Evolutionary conservation across 768 basidiomycete species (phyloP).

Genomic region (Mycena indigotica): DNA sequence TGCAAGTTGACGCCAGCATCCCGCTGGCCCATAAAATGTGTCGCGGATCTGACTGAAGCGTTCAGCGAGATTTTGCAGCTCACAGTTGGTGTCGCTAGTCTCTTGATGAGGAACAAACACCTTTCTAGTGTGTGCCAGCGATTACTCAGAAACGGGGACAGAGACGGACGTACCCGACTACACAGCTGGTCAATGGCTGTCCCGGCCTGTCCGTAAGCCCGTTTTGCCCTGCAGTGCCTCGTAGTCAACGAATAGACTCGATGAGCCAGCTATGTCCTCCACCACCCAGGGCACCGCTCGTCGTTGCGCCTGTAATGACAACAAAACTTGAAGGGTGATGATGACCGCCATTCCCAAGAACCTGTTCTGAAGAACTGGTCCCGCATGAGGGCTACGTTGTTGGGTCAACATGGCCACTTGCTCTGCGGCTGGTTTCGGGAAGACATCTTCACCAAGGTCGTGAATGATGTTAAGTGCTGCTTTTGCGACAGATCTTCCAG

Average conservation of each 20-base stretch:
- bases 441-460: too few species aligned
- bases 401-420: too few species aligned
- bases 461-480: too few species aligned
- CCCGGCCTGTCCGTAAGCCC: constrained; percentile 56
- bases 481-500: too few species aligned
- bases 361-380: too few species aligned
- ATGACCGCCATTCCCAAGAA: too few species aligned
- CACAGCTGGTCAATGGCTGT: constrained; percentile 68
- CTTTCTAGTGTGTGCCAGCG: too few species aligned
- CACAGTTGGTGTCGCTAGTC: constrained; percentile 64
- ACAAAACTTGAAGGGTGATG: too few species aligned
- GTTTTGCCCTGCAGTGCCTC: constrained; percentile 43
- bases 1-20: constrained; percentile 84
- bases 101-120: constrained; percentile 66
- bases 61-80: constrained; percentile 64
- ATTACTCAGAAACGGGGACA: too few species aligned
- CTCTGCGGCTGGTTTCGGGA: too few species aligned
- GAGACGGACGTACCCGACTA: constrained; percentile 72
- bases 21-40: constrained; percentile 86
- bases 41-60: constrained; percentile 74
- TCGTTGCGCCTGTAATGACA: too few species aligned
- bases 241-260: constrained; percentile 61
- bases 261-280: constrained; percentile 35
- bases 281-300: constrained; percentile 51
- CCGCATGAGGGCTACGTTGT: too few species aligned